Evolutionary conservation across 1,284 basidiomycete species (phyloP), one percentile per base, ranked within the genome.

Genomic region (Thelephora terrestris): DNA sequence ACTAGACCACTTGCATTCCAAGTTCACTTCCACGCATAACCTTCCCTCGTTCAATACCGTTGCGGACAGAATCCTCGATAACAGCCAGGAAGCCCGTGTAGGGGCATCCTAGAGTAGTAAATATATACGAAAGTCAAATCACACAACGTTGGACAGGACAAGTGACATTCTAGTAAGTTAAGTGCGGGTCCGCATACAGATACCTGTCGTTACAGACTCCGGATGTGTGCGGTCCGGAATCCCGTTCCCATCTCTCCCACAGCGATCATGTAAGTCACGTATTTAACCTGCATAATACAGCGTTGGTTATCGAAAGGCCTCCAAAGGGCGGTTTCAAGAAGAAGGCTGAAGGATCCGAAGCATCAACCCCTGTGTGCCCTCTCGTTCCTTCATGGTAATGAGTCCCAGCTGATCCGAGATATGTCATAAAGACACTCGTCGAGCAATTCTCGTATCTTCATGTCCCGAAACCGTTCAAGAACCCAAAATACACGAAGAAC

Each of bases 401-500:
- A 21, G 9, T 24, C 12, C 7, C 16, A 24, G 7, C 12, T 7
- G 32, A 7, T 7, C 36, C 36, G 14, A 16, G 6, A 36, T 16
- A 20, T 1, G 7, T 10, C 4, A n/a, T 49, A 45, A 52, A 83
- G 81, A 76, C 76, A 17, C 68, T 87, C 44, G 78, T 78, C 21
- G 84, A 85, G 56, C 77, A 83, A 48, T 65, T 86, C 6, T 87
- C 86, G 0, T 85, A 82, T 57, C 67, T 83, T 2, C 73, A 85
- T 50, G 62, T 65, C 32, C 78, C 81, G 0, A 71, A 81, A 1
- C 82, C 85, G 0, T 90, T 90, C 70, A 89, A 89, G 64, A 85
- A 82, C 55, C 71, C 77, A 0, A 62, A 71, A 32, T 84, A 85
- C 56, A 71, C 69, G 3, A 87, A 83, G 66, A 85, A 85, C 55